Evolutionary conservation across 495 filamentous ascomycete species (phyloP), one percentile per base, ranked within the genome.

Genomic region (Astrocystis sublimbata): DNA sequence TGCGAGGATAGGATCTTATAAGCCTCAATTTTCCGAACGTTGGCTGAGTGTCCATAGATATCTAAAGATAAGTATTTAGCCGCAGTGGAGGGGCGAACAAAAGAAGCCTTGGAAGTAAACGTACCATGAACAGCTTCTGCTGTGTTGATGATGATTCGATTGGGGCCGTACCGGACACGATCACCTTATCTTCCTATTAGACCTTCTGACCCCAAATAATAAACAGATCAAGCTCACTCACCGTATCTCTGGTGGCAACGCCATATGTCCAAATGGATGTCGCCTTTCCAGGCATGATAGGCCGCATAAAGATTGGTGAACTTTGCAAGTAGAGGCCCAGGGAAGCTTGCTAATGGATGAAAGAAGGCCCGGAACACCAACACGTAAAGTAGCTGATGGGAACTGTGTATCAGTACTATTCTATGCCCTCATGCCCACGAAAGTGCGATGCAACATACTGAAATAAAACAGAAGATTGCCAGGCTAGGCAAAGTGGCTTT

Each of bases 181-280:
- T 28, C n/a, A 26, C 35, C 51, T 54, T 26, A 17, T 9, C 2
- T 13, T 6, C 28, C 9, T n/a, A 26, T 54, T 8, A 54, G 13
- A 19, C 17, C 6, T 17, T 23, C 6, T 10, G 17, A 21, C n/a
- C n/a, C n/a, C n/a, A n/a, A n/a, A n/a, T n/a, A n/a, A n/a, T n/a
- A n/a, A 12, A 12, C 15, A n/a, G 41, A 43, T 43, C 10, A 17
- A 33, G 26, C 21, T 41, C 12, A 2, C 19, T 26, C 9, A 65
- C 65, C 65, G 35, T 63, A 67, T 63, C 26, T 60, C 5, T 30
- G 47, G 31, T 67, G 65, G 1, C 59, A 15, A 8, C 54, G n/a
- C 12, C 28, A 59, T 7, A 61, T 63, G 24, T 33, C 17, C 17
- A 60, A 23, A 21, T 66, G 64, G n/a, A 66, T 38, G 1, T 50